Base-by-base conservation (phyloP, 225 moss, liverwort and hornwort species). In the Bryum argenteum region DNA sequence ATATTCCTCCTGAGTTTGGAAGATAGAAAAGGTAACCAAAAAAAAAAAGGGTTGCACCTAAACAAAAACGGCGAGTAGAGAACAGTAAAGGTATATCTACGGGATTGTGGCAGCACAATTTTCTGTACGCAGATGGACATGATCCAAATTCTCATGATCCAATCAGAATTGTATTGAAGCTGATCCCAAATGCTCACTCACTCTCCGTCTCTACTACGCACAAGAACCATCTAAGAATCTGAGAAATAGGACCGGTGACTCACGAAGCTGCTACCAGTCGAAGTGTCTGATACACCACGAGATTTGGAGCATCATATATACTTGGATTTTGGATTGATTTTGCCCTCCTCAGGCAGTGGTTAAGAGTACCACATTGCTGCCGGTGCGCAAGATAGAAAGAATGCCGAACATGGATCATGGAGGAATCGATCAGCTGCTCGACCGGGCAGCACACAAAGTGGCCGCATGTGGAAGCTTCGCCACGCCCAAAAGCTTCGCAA, bases 401-500 rank as follows among this genome's bases (percentile, higher is more conserved):
- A 72, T 63, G 38, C 53, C 14, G 39, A 28, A 3, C 15, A 3
- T 20, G 1, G 6, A 6, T 2, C 10, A 20, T 0, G 0, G 0
- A 0, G 5, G 11, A 16, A 5, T 4, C 2, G 18, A 43, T 83
- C 76, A 83, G 17, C 78, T 76, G 63, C 51, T 71, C 1, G 79
- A 43, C 9, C 57, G 54, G 0, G 77, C 63, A 14, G 66, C 9
- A 71, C 21, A n/a, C 73, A 83, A 50, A 0, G 70, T 70, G 5
- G 50, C 47, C 1, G 91, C 89, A 20, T 91, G 90, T 0, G 82
- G 22, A 37, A 92, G 83, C 66, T 80, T 75, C 0, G 97, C 89
- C 18, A 97, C 97, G 1, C 90, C 67, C 10, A 88, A 56, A 33
- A 87, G 79, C 66, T 88, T 92, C 12, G 92, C 57, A 20, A 86